Evolutionary conservation across 2,329 filamentous ascomycete genomes (phyloP), one percentile per base, ranked within the genome.

Genomic region (Graphium sp.): DNA sequence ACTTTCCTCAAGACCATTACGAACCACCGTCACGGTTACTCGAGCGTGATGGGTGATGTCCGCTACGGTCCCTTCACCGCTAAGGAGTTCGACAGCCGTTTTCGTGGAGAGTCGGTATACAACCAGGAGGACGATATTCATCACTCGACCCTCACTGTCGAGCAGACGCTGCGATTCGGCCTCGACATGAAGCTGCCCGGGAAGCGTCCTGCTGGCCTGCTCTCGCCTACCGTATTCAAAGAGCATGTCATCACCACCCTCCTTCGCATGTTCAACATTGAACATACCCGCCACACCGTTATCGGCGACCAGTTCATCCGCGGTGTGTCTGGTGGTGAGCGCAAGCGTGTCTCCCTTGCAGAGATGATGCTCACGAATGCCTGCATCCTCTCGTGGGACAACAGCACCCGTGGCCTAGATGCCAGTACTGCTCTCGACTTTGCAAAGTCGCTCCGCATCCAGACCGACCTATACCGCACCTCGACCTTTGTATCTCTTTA

Each of bases 201-300:
- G 11, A 84, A 85, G 49, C 63, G 82, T 26, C 79, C 81, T 1
- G 68, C 63, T 4, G 81, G 80, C 14, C n/a, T n/a, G n/a, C 64
- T 89, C 39, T 73, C 67, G 22, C 78, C 79, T 46, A 48, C 53
- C 5, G 73, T 78, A 11, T 87, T 87, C 57, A 85, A 85, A 55
- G 62, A 78, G 28, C 71, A 73, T 39, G 72, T 91, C 32, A 62
- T 85, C 35, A 63, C 70, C 12, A 68, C 76, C 42, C 60, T 93
- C 34, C 59, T 93, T 29, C 82, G 81, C 44, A 89, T 91, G 79
- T 91, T 93, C 60, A 89, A 87, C 45, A 92, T 93, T 30, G 78
- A 85, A 48, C 83, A 93, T 49, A 91, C 83, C 0, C 66, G 71
- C 29, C 68, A 84, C 45, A 94, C 85, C 0, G 71, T 87, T 18